Base-by-base conservation (phyloP, 2,329 filamentous ascomycete genomes). In the Cladobotryum mycophilum region DNA sequence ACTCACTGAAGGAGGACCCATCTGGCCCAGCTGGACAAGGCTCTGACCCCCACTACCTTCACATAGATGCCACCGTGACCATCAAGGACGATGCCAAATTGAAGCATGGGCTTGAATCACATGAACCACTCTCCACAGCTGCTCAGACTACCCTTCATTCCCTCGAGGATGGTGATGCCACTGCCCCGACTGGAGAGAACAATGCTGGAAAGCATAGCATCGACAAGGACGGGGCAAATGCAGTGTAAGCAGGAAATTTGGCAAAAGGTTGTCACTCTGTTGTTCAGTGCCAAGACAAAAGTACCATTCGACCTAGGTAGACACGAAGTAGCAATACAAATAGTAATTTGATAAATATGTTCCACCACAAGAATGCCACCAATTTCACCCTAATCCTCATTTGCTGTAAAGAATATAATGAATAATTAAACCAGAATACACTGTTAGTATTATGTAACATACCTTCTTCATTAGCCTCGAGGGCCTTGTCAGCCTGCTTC, bases 51-150 rank as follows among this genome's bases (percentile, higher is more conserved):
- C 54, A 56, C 37, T 42, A 36, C 6, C 43, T 54, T 12, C 49
- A 47, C 11, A 42, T 41, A 18, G 53, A 53, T n/a, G 40, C 45
- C 7, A 11, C 48, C 22, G 42, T 51, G 15, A 33, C 20, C 20
- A n/a, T 44, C 17, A 49, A 45, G 45, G 9, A 18, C n/a, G 34
- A 30, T 13, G 22, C 17, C 17, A 25, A 20, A 17, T 30, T 40
- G 15, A 15, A 45, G 18, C 53, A 55, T 36, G 37, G 12, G 25
- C 52, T 58, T 14, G 37, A 47, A 11, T 42, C 49, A 15, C 47
- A 54, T 33, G 45, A 48, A 18, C 13, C 41, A 15, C 22, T 43
- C 9, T 18, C 33, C 5, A 47, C 40, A 7, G 42, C 12, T 11
- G 25, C 15, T 12, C 22, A 37, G 5, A 37, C 30, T 11, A 11